Percentiles rank a stretch among this genome's conserved stretches.
phyloP scores from a whole-genome alignment of 2,329 filamentous ascomycete genomes.

The Talaromyces sp. region DNA sequence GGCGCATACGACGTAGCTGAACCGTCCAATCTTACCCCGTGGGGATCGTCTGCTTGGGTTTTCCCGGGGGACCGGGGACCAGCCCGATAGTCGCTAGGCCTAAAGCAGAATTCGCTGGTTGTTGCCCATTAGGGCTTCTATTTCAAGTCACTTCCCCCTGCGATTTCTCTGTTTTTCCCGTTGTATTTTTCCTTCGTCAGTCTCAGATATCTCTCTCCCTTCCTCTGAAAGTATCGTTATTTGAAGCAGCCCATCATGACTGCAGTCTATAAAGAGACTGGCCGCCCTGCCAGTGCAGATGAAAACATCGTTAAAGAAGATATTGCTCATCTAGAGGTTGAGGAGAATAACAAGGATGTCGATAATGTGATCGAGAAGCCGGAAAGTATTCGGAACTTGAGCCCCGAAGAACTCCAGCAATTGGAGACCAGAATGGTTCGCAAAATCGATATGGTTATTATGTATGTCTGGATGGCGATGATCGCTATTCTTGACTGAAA shows the following conservation, averaged over 20 bases:
- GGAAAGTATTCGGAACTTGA: slow-evolving; percentile 23
- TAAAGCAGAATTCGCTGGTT: not conserved
- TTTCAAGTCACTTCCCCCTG: not conserved
- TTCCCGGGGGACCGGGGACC: not conserved
- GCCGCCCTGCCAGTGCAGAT: not conserved
- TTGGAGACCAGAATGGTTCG: slow-evolving; percentile 21
- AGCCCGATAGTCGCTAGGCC: not conserved
- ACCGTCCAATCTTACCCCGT: not conserved
- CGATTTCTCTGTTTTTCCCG: not conserved
- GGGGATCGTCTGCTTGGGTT: not conserved
- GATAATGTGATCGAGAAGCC: not conserved
- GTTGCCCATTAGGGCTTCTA: not conserved
- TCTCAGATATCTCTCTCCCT: not conserved
- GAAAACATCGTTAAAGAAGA: not conserved
- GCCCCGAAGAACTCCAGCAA: slow-evolving; percentile 22
- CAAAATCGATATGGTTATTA: slow-evolving; percentile 28
- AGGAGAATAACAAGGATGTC: not conserved
- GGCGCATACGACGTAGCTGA: not conserved
- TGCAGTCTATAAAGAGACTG: not conserved
- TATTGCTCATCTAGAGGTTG: not conserved
- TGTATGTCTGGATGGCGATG: slow-evolving; percentile 10
- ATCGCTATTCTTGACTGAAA: not conserved
- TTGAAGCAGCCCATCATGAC: not conserved
- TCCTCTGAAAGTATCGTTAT: not conserved
- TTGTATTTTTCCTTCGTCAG: not conserved